A percentile compares a stretch with the other conserved stretches of the same genome.
Evolutionary conservation across 2,329 filamentous ascomycete species (phyloP).

Genomic region (Colletotrichum sp.): DNA sequence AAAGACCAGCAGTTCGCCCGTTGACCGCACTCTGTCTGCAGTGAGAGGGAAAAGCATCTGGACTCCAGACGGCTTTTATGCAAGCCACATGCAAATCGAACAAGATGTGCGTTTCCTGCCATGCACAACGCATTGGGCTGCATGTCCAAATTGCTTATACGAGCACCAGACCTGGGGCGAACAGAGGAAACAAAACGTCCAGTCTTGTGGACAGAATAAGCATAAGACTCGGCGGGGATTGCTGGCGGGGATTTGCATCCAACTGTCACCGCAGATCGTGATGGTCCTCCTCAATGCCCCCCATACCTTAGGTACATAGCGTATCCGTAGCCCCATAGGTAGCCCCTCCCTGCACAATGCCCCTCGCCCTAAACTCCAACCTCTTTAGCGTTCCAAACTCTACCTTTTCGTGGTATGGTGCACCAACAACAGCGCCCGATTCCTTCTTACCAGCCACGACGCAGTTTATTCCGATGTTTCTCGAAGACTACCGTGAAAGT

Average conservation of each 20-base stretch:
- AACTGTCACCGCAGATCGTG: background rate
- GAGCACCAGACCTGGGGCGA: background rate
- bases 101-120: background rate
- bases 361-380: background rate
- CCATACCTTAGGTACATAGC: too few relatives aligned
- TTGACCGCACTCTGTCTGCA: background rate
- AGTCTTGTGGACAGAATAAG: background rate
- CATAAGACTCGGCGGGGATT: background rate
- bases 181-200: background rate
- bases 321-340: background rate
- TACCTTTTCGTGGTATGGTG: background rate
- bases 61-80: background rate
- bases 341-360: background rate
- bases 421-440: background rate
- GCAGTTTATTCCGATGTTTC: background rate
- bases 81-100: slow-evolving; percentile 6
- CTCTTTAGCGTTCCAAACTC: background rate
- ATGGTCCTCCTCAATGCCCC: background rate
- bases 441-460: background rate
- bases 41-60: background rate
- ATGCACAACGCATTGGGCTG: background rate
- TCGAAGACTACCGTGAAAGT: background rate
- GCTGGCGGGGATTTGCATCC: background rate
- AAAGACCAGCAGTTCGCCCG: background rate
- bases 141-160: slow-evolving; percentile 5